Conservation (phyloP, 2,329 filamentous ascomycete genomes). For the Cyanodermella asteris region DNA sequence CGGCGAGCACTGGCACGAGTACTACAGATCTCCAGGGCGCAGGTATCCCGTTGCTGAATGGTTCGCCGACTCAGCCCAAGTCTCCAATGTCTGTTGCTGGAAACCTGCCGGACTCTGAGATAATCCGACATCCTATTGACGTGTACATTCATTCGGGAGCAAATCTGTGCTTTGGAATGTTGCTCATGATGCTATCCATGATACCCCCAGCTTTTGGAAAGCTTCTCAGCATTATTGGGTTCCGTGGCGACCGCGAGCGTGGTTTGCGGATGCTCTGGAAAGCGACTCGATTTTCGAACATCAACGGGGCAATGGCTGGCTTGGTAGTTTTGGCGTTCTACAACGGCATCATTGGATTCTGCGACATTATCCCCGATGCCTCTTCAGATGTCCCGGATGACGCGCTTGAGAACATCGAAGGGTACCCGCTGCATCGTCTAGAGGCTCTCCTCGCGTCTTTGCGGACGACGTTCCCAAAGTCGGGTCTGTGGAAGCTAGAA, state of each 20-base stretch:
- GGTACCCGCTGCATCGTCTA: constrained; percentile 51
- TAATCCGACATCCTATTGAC: constrained; percentile 57
- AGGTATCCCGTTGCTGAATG: no score
- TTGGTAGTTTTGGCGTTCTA: constrained; percentile 69
- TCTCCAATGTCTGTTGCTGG: no score
- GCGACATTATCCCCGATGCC: constrained; percentile 56
- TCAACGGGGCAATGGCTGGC: constrained; percentile 80
- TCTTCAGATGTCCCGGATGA: constrained; percentile 36
- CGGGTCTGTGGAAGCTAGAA: constrained; percentile 69
- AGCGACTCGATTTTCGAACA: constrained; percentile 61
- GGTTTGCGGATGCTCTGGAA: constrained; percentile 80
- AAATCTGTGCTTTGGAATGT: constrained; percentile 72
- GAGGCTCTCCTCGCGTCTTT: constrained; percentile 47
- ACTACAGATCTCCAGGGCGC: no score
- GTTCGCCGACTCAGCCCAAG: no score
- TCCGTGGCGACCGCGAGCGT: constrained; percentile 65
- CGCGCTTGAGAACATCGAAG: no score
- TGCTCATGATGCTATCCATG: constrained; percentile 75
- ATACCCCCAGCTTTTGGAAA: constrained; percentile 79
- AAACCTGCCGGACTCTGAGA: constrained; percentile 38
- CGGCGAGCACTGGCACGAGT: no score
- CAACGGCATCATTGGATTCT: constrained; percentile 64
- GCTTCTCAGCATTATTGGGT: constrained; percentile 72
- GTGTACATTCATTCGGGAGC: constrained; percentile 73
- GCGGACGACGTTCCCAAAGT: constrained; percentile 57